Conservation (phyloP, 441 rosid genomes). For the Erodium trifolium region DNA sequence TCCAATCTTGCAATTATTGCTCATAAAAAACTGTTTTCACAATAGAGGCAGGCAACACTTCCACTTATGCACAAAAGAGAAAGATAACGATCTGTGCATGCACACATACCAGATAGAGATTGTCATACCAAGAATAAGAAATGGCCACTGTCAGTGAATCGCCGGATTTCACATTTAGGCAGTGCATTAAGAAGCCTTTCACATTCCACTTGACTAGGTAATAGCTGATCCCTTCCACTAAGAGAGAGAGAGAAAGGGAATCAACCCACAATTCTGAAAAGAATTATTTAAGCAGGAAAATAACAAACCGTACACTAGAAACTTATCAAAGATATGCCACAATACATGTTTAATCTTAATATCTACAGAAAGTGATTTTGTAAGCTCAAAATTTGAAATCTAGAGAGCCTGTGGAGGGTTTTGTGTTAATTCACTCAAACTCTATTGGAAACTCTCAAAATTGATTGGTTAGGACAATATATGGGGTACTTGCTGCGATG, state of each 20-base stretch:
- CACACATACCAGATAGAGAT: background rate
- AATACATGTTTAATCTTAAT: background rate
- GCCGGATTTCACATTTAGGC: background rate
- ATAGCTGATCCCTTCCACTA: slow-evolving; percentile 5
- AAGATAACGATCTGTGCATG: background rate
- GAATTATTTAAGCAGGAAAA: background rate
- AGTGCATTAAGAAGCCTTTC: slow-evolving; percentile 3
- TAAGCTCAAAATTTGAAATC: background rate
- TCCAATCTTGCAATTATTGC: background rate
- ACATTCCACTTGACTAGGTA: slow-evolving; percentile 4
- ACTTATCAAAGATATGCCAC: background rate
- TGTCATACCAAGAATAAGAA: slow-evolving; percentile 1
- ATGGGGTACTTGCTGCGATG: background rate
- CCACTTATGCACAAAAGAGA: background rate
- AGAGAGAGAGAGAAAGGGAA: slow-evolving; percentile 15
- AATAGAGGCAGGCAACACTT: background rate
- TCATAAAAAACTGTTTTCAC: background rate
- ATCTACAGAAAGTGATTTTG: background rate
- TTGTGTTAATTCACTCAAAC: background rate
- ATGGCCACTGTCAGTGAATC: slow-evolving; percentile 2
- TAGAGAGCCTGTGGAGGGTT: background rate
- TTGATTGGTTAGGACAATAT: background rate
- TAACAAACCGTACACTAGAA: background rate
- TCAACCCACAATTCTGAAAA: background rate
- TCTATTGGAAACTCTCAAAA: background rate